Evolutionary conservation across 352 stramenopile genomes (phyloP).

Genomic region (Elongisporangium senticosum): DNA sequence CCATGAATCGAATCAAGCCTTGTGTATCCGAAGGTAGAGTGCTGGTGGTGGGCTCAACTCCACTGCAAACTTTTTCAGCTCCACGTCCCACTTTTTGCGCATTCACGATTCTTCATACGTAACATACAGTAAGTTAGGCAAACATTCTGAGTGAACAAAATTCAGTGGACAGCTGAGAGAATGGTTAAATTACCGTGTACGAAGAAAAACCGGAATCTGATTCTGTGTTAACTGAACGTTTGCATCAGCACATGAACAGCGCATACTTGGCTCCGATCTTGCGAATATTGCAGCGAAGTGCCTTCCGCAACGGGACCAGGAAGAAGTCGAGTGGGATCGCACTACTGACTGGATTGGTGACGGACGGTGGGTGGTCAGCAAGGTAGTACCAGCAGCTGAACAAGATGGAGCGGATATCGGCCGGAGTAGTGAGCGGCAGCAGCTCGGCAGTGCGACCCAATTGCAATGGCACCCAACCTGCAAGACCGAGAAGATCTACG

Average conservation of each 20-base stretch:
- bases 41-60: too few species aligned
- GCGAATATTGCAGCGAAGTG: conserved; percentile 70
- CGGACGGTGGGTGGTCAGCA: conserved; percentile 55
- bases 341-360: conserved; percentile 8
- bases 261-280: conserved; percentile 68
- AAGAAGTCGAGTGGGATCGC: conserved; percentile 71
- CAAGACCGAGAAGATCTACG: conserved; percentile 47
- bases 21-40: too few species aligned
- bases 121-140: too few species aligned
- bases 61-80: too few species aligned
- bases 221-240: neutral
- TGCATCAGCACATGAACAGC: conserved; percentile 61
- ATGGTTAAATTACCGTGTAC: neutral
- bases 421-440: conserved; percentile 56
- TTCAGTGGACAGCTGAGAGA: neutral
- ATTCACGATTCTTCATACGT: too few species aligned
- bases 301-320: conserved; percentile 67
- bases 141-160: too few species aligned
- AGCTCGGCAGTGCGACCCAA: conserved; percentile 50
- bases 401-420: conserved; percentile 70
- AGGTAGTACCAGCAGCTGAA: conserved; percentile 85
- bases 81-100: too few species aligned
- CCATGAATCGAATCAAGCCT: too few species aligned
- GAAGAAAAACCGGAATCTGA: neutral
- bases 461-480: conserved; percentile 53